Base-by-base conservation (phyloP, 352 stramenopile species). In the Globisporangium camurandrum region DNA sequence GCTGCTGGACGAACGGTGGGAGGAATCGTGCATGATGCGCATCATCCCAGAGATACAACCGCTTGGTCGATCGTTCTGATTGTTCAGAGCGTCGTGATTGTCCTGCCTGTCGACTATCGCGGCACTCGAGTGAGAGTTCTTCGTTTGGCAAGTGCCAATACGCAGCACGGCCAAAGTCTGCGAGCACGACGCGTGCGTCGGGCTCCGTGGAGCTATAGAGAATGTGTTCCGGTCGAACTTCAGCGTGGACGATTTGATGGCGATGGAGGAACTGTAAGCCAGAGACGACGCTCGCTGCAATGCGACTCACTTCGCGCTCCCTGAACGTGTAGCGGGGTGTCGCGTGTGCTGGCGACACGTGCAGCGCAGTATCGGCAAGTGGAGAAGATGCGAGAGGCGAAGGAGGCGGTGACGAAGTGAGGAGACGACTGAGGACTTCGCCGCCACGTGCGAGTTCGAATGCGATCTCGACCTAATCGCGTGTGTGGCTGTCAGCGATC, bases 401-500 rank as follows among this genome's bases (percentile, higher is more conserved):
- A 24, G 0, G 14, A 22, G 42, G 20, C 8, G 51, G 26, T 1
- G 40, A 39, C 11, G 6, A 28, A 12, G 8, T 30, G n/a, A 58
- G 62, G 30, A 88, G 38, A 23, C 66, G 67, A 9, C 59, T 49
- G 49, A 89, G 57, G 19, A 88, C 78, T 23, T 86, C 57, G 19
- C 82, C 78, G 20, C 82, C 75, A 44, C 67, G 55, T 6, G 78
- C 76, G 43, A 93, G 53, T 51, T 93, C 78, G 38, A 93, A 93
- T 36, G 71, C 76, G 49, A 93, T 71, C 56, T 88, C 75, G 12
- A 89, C 62, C 64, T 71, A 17, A 1, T 16, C 43, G 31, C 43
- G 22, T 28, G 19, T 47, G 19, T 17, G 4, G 4, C 23, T 19
- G 17, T 9, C 5, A 9, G 36, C 17, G 19, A 10, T 16, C 30